These are phyloP conservation scores for Viola odorata DNA, from an alignment of 345 rosid species.

Conservation along the genomic window DNA sequence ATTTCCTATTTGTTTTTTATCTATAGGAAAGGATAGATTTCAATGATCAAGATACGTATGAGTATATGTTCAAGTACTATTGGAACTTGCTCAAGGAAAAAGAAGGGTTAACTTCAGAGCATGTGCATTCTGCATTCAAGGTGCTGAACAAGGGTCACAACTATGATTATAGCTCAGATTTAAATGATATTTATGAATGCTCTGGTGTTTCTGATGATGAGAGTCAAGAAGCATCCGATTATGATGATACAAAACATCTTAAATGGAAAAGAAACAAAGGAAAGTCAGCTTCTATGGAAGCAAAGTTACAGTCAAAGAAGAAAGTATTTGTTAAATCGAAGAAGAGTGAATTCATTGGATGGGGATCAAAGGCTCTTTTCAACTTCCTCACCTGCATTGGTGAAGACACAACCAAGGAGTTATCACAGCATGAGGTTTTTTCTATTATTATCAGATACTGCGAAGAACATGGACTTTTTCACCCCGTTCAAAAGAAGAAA, in stretches of 20 bases:
- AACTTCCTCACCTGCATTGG: conserved; percentile 44
- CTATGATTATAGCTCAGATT: neutral
- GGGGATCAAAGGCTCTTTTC: conserved; percentile 52
- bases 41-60: conserved; percentile 30
- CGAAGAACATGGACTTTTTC: conserved; percentile 24
- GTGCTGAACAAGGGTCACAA: conserved; percentile 9
- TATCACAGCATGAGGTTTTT: conserved; percentile 30
- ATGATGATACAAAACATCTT: neutral
- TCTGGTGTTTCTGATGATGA: neutral
- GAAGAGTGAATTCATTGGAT: conserved; percentile 29
- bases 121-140: conserved; percentile 25
- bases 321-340: conserved; percentile 10
- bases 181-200: neutral
- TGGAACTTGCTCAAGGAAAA: conserved; percentile 35
- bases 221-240: conserved; percentile 11
- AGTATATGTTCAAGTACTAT: conserved; percentile 43
- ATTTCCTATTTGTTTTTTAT: conserved; percentile 1
- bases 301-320: conserved; percentile 8
- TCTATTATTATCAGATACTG: conserved; percentile 32
- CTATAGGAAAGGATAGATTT: conserved; percentile 23
- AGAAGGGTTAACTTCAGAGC: conserved; percentile 36
- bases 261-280: neutral
- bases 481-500: conserved; percentile 24
- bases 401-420: conserved; percentile 31
- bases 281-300: conserved; percentile 8